Evolutionary conservation across 2,329 filamentous ascomycete genomes (phyloP).

Genomic region (Exophiala xenobiotica): DNA sequence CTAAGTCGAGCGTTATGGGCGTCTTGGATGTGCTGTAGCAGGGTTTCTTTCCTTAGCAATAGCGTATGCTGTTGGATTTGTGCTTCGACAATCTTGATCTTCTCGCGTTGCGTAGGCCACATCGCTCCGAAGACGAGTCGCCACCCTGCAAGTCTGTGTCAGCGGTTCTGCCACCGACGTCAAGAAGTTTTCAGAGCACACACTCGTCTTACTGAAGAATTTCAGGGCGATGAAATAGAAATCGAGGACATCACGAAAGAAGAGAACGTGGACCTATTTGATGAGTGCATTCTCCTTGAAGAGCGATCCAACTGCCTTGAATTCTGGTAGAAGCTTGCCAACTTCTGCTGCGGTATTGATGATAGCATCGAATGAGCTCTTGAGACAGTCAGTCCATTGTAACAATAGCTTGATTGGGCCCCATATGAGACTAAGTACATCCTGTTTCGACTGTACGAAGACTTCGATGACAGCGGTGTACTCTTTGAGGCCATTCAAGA

Average conservation of each 20-base stretch:
- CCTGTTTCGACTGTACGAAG: background rate
- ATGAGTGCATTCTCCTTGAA: conserved; percentile 32
- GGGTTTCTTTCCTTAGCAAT: conserved; percentile 24
- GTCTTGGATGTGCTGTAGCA: conserved; percentile 24
- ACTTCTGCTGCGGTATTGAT: background rate
- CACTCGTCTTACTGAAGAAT: background rate
- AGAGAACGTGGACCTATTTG: conserved; percentile 34
- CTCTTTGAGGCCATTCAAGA: background rate
- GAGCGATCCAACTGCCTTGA: too few species aligned
- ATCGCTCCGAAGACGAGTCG: background rate
- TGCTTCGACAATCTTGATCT: conserved; percentile 25
- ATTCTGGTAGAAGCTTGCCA: conserved; percentile 33
- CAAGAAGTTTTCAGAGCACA: too few species aligned
- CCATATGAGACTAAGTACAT: background rate
- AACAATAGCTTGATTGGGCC: too few species aligned
- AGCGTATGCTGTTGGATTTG: conserved; percentile 17
- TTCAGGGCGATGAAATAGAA: conserved; percentile 31
- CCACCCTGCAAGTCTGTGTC: background rate
- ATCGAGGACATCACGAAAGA: conserved; percentile 41
- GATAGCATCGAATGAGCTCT: too few species aligned
- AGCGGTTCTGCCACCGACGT: too few species aligned
- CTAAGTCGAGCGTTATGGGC: conserved; percentile 9
- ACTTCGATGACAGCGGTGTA: background rate
- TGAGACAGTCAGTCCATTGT: too few species aligned
- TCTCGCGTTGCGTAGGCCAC: conserved; percentile 9